phyloP scores from a whole-genome alignment of 805 yeast species.

The Cyberlindnera nakhonratchasimensis region DNA sequence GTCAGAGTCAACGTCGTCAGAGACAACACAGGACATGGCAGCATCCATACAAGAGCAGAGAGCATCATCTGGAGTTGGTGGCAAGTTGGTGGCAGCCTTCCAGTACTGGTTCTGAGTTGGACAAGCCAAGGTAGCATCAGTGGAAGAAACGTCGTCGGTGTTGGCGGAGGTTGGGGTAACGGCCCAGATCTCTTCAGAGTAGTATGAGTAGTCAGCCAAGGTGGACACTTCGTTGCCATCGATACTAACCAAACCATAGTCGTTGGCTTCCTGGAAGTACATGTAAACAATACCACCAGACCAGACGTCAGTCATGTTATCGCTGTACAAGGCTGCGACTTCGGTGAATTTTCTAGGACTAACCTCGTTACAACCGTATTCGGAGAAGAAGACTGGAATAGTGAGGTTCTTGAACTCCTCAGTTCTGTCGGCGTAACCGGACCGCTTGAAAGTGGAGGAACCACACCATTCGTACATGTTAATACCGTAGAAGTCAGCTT shows the following conservation, averaged over 20 bases:
- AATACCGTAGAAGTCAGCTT: slow-evolving; percentile 82
- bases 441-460: slow-evolving; percentile 46
- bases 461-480: slow-evolving; percentile 94
- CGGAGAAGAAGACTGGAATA: slow-evolving; percentile 75
- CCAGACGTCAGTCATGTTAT: slow-evolving; percentile 78
- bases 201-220: slow-evolving; percentile 59
- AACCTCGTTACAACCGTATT: slow-evolving; percentile 75
- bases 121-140: slow-evolving; percentile 51
- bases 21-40: slow-evolving; percentile 59
- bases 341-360: slow-evolving; percentile 71
- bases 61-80: slow-evolving; percentile 71
- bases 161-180: slow-evolving; percentile 52
- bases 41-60: slow-evolving; percentile 61
- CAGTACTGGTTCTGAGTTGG: slow-evolving; percentile 57
- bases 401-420: slow-evolving; percentile 60
- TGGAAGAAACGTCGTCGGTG: slow-evolving; percentile 36
- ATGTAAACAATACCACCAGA: slow-evolving; percentile 88
- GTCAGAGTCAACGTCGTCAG: slow-evolving; percentile 46
- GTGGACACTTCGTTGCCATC: slow-evolving; percentile 49
- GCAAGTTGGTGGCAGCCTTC: slow-evolving; percentile 65
- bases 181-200: slow-evolving; percentile 52
- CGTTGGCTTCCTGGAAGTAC: slow-evolving; percentile 75
- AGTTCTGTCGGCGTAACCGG: slow-evolving; percentile 69
- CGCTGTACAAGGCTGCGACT: slow-evolving; percentile 59
- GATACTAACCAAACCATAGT: slow-evolving; percentile 69